Evolutionary conservation across 2,329 filamentous ascomycete genomes (phyloP), one percentile per base, ranked within the genome.

Genomic region (Dichotomopilus funicola): DNA sequence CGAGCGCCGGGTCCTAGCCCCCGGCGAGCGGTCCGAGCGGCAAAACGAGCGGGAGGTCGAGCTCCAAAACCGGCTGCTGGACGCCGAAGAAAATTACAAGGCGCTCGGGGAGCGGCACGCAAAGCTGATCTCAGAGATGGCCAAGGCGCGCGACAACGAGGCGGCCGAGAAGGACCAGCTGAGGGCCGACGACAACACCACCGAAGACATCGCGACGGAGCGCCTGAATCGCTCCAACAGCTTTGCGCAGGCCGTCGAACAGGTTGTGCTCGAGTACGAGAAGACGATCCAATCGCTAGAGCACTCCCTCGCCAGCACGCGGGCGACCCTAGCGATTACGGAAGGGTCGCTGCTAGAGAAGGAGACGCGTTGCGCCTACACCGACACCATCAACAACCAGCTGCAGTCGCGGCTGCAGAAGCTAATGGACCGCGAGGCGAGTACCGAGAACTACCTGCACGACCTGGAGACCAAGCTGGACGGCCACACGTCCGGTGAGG

Each of bases 261-360:
- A 95, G 67, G 90, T 99, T 27, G 90, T 99, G 3, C 76, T 97
- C 49, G 94, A 99, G 72, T 99, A 99, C 68, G 95, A 99, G 70
- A 97, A 95, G 78, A 99, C 95, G 0, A 99, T 99, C 49, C 91
- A 97, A 69, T 87, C 83, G 52, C 80, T 99, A 12, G 94, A 99
- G 71, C 85, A 91, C 50, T 96, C 91, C 1, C 81, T 99, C 11
- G 91, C 91, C 0, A 94, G 85, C 66, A 97, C 94, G 1, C 83
- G 94, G 55, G 80, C 88, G 37, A 90, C 89, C 0, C 77, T 99
- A 34, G 87, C 94, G 9, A 86, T 77, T 61, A 91, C 88, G 0
- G 95, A 99, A 70, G 94, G 91, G 53, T 87, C 77, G 55, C 77
- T 99, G 31, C 78, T 97, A 2, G 95, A 99, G 70, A 94, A 88